Base-by-base conservation (phyloP, 768 basidiomycete genomes). In the Boletus vermiculosoides region DNA sequence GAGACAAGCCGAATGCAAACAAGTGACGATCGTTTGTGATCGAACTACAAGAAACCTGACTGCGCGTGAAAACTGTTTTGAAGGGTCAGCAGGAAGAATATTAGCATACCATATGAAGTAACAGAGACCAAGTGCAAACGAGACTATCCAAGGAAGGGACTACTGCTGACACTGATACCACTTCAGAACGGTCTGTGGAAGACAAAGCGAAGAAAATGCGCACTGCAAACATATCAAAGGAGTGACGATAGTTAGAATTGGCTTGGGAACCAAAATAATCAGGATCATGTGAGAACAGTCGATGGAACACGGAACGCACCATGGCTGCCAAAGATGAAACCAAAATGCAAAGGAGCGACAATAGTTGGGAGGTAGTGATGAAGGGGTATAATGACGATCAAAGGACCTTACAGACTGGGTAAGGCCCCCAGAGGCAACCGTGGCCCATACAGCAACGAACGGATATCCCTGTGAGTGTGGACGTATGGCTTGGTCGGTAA, bases 161-260 rank as follows among this genome's bases (percentile, higher is more conserved):
- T 44, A 10, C 42, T 23, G 37, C 13, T 13, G 37, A 12, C 5
- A 31, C 22, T 23, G 3, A 23, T 18, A 16, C 13, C 44, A 2
- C 16, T 3, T 53, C 47, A 54, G 30, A 15, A 41, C 0, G 11
- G 4, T 9, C 5, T 0, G 11, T 1, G 12, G 15, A 23, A 15
- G 30, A 42, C 6, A n/a, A 15, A n/a, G 3, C 16, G 20, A 50
- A 10, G 15, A 9, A 20, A 31, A 40, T 16, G 22, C 46, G 2
- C 41, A 64, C 58, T 44, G 1, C 31, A 28, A 48, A 30, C 34
- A 9, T 22, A 15, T 34, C n/a, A 60, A 64, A 61, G 2, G 63
- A 54, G 18, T 49, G 60, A 65, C 54, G 13, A 65, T 55, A 46
- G 51, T 54, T 65, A 53, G 59, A 48, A 51, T 48, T 23, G 42